Percentiles rank a stretch among this genome's conserved stretches.
Conservation (phyloP, 2,329 filamentous ascomycete species). For the Aspergillus sp. region DNA sequence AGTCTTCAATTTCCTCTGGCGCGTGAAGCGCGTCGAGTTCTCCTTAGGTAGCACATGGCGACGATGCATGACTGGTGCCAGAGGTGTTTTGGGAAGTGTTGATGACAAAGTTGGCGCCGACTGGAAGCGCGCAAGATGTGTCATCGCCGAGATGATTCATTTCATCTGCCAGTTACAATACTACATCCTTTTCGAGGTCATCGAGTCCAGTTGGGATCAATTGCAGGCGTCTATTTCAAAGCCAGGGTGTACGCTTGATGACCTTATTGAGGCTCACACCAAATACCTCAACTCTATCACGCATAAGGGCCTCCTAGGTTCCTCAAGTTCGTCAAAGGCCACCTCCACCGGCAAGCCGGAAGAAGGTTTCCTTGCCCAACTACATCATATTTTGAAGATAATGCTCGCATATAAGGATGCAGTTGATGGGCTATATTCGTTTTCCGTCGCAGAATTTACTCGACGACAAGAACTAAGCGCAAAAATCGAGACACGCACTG, state of each 20-base stretch:
- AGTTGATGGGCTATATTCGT: conserved; percentile 91
- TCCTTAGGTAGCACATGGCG: conserved; percentile 88
- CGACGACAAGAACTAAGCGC: conserved; percentile 81
- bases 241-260: conserved; percentile 88
- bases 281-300: conserved; percentile 92
- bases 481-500: conserved; percentile 65
- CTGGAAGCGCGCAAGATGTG: conserved; percentile 88
- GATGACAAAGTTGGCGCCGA: conserved; percentile 71
- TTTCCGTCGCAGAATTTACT: conserved; percentile 92
- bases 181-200: conserved; percentile 98
- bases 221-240: conserved; percentile 79
- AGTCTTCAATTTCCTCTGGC: conserved; percentile 98
- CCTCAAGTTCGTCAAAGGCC: conserved; percentile 44
- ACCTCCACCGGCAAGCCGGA: conserved; percentile 52
- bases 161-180: conserved; percentile 97
- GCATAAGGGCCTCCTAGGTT: conserved; percentile 88
- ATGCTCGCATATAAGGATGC: conserved; percentile 94
- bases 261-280: conserved; percentile 88
- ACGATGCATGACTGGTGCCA: conserved; percentile 89
- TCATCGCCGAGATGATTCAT: conserved; percentile 96
- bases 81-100: conserved; percentile 80
- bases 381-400: conserved; percentile 86
- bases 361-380: conserved; percentile 82
- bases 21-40: conserved; percentile 96
- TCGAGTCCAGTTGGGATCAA: conserved; percentile 92